Base-by-base conservation (phyloP, 2,329 filamentous ascomycete genomes). In the Colletotrichum coccodes region DNA sequence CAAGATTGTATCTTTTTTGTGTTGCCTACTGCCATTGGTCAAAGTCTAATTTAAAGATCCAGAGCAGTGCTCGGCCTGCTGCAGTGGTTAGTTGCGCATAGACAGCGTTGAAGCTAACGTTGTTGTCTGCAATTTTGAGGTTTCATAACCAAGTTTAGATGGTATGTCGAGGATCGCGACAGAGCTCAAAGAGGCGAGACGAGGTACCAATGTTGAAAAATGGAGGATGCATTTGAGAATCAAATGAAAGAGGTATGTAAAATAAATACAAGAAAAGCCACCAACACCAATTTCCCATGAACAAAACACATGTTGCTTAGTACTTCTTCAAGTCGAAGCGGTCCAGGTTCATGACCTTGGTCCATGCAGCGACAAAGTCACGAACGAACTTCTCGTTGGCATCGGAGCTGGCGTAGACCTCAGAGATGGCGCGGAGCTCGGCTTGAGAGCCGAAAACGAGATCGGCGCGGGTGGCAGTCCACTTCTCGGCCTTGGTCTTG, bases 311-410 rank as follows among this genome's bases (percentile, higher is more conserved):
- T 12, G 16, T n/a, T n/a, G 18, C 14, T 57, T 23, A 57, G 18
- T 69, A 77, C 60, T 64, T 71, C 44, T 71, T 68, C 30, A 89
- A 68, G 72, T 94, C 92, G 75, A 89, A 94, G n/a, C 92, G 86
- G 77, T 94, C 92, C 62, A 91, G 78, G 76, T 92, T 91, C 87
- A 91, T 91, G 18, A 94, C 88, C 89, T 94, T 94, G 75, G 84
- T 82, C 92, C 92, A 94, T 2, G 89, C 90, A 9, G 84, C 81
- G 14, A 93, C 85, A 75, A 94, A 94, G 83, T 94, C 92, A 78
- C 86, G 87, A 54, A 89, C 87, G 69, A 94, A 92, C 83, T 90
- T 91, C 67, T 88, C 84, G 68, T 86, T 77, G n/a, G 82, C 85
- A 74, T 91, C 91, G 0, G 82, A 75, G 71, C 84, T 85, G 46